Evolutionary conservation across 139 green algal species (phyloP).

Genomic region (Micromonas pusilla): DNA sequence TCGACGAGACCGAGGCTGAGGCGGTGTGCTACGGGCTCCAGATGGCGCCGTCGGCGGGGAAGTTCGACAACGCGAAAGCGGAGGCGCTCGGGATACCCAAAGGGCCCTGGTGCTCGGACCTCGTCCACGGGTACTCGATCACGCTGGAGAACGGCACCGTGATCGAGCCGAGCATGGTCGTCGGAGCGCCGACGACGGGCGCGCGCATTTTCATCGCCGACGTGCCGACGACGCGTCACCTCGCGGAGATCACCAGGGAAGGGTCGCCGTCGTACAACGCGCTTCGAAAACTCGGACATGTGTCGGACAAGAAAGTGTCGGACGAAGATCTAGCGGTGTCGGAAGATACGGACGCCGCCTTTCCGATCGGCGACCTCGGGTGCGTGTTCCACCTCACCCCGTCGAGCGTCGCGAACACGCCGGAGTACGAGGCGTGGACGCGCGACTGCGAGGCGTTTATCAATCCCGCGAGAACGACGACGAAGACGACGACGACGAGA

Average conservation of each 20-base stretch:
- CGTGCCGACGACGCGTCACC: background rate
- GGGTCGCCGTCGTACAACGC: too few species aligned
- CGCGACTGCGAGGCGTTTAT: background rate
- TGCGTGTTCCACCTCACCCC: constrained; percentile 58
- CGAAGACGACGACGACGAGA: too few species aligned
- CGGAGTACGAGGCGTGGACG: constrained; percentile 38
- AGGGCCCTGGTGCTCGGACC: constrained; percentile 59
- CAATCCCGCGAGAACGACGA: too few species aligned
- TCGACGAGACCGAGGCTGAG: background rate
- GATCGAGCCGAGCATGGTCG: constrained; percentile 20
- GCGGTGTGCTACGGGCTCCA: constrained; percentile 57
- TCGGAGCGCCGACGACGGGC: background rate
- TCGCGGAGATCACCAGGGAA: background rate
- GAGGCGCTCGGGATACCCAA: constrained; percentile 58
- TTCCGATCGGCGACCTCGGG: background rate
- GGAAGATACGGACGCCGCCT: background rate
- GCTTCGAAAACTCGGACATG: too few species aligned
- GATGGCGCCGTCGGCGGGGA: constrained; percentile 66
- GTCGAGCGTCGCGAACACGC: constrained; percentile 33
- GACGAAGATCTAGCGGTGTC: background rate
- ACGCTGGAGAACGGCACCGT: constrained; percentile 40
- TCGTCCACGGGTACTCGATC: constrained; percentile 66
- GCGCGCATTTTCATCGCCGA: background rate
- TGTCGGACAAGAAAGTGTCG: too few species aligned
- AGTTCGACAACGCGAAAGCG: constrained; percentile 77